Evolutionary conservation across 306 rosid species (phyloP), one percentile per base, ranked within the genome.

Genomic region (Quercus gilva): DNA sequence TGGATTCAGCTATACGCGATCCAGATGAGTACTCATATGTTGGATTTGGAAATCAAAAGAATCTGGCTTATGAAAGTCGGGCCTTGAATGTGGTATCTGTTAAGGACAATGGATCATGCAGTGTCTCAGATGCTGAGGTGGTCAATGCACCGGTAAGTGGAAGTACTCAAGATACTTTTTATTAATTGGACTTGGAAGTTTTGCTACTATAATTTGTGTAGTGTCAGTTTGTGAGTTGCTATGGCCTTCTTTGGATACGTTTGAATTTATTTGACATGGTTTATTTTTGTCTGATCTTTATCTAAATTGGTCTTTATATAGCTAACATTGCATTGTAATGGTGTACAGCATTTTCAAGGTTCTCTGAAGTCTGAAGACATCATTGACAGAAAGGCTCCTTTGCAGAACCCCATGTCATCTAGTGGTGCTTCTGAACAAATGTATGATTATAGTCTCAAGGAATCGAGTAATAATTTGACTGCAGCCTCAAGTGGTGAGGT

Each of bases 71-170:
- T 21, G 76, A 53, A 37, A 15, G 29, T 56, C 78, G 51, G 79
- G 20, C 55, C 49, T 73, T 35, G 35, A 51, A 67, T 75, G 29
- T 37, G 43, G 33, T 73, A 15, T 72, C 43, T 68, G 64, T 58
- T 53, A 61, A 56, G 74, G 87, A 83, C 45, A 55, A 43, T 2
- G 73, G 74, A 74, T 81, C 85, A 20, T 84, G 83, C 35, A 80
- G 75, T 37, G 76, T 52, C 43, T 75, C 85, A 7, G 88, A 80
- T 20, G 35, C 77, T 4, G 82, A 61, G 28, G 71, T 57, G 72
- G 58, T 81, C 76, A 84, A 84, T 73, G 80, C 65, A 70, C 68
- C 19, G 65, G 98, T 94, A 84, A 83, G 92, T 88, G 76, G 69
- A 82, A 79, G 33, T 68, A 80, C 74, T 76, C 75, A 61, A 71